Evolutionary conservation across 768 basidiomycete genomes (phyloP), one percentile per base, ranked within the genome.

Genomic region (Leccinellum albellum): DNA sequence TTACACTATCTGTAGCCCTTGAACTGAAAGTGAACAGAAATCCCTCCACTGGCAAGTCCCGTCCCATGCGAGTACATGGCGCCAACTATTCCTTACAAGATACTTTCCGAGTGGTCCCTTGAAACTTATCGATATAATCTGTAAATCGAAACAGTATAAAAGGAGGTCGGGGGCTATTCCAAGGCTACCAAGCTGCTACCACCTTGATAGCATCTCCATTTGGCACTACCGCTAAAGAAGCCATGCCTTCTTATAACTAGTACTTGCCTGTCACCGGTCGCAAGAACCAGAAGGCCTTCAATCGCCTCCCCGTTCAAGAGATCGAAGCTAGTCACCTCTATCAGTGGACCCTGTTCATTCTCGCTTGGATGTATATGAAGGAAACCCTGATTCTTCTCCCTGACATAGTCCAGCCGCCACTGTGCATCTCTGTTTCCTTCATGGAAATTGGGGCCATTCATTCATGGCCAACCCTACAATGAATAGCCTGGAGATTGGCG

Each of bases 311-410:
- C 6, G 55, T 70, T 47, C 48, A 71, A 45, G 59, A 63, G 21
- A 44, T 70, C 45, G 26, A 53, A 40, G 46, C 33, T 8, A 37
- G 59, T 6, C 59, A 64, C 20, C 64, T 64, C 5, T 58, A 62
- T 54, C 67, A 69, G 35, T 69, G 70, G 54, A 50, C 68, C 4
- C 67, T 69, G 32, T 69, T 69, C 31, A n/a, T 69, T 55, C 61
- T 69, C 21, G 57, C 63, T 33, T 71, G 55, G 51, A 56, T 51
- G 14, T 54, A 50, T 42, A 53, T 63, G 45, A 63, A 59, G 35
- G 32, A 37, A 9, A 49, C 54, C 3, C 62, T 57, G 20, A 59
- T 61, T 35, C 54, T 49, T 13, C 57, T 64, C n/a, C 55, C 58
- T 10, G 52, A 58, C 20, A 59, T 63, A 6, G 57, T 59, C 17